Percentiles rank a stretch among this genome's conserved stretches.
Evolutionary conservation across 371 early-diverging fungal genomes (phyloP).

Genomic region (Apophysomyces elegans): DNA sequence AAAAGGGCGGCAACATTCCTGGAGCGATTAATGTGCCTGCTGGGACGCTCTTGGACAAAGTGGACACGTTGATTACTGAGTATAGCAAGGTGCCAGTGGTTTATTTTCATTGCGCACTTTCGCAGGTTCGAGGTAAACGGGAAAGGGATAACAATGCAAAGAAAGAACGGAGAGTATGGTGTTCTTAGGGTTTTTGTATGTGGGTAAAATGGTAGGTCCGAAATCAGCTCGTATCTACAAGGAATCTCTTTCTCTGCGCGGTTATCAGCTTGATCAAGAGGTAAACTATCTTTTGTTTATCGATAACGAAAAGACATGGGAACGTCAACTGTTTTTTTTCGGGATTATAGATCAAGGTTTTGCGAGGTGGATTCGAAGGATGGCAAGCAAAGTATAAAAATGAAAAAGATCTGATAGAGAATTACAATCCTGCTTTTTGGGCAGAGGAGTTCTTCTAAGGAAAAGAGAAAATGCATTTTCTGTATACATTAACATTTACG

Average conservation of each 20-base stretch:
- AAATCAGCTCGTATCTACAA: conserved; percentile 80
- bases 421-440: conserved; percentile 66
- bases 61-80: conserved; percentile 49
- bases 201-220: conserved; percentile 53
- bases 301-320: too few relatives aligned
- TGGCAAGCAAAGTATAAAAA: conserved; percentile 68
- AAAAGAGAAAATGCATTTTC: neutral
- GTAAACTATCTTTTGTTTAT: conserved; percentile 10
- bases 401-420: conserved; percentile 63
- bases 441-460: conserved; percentile 5
- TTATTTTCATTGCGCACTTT: conserved; percentile 86
- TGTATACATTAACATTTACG: too few relatives aligned
- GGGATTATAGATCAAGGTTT: conserved; percentile 55
- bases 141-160: neutral
- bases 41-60: conserved; percentile 53
- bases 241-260: conserved; percentile 52
- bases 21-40: conserved; percentile 81
- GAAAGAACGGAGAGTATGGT: neutral
- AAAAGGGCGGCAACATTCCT: conserved; percentile 83
- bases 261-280: conserved; percentile 30
- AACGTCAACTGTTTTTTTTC: too few relatives aligned
- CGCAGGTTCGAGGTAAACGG: conserved; percentile 70
- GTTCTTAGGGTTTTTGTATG: neutral
- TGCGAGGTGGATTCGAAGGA: conserved; percentile 73
- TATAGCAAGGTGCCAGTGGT: conserved; percentile 67